phyloP scores from a whole-genome alignment of 2,329 filamentous ascomycete species.

The Davidsoniella australis region DNA sequence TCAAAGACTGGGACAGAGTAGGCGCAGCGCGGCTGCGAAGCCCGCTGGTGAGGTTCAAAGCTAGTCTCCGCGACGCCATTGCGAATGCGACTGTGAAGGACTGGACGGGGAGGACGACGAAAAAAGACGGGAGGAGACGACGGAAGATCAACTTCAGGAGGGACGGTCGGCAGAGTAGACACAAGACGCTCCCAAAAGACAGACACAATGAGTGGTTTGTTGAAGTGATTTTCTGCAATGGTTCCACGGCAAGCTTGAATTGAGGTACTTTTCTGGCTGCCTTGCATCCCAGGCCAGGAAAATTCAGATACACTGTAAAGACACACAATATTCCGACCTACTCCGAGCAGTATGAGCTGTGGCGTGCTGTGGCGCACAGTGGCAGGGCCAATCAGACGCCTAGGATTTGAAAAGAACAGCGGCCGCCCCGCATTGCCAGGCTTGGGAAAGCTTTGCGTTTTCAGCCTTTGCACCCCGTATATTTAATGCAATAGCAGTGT shows the following conservation, averaged over 20 bases:
- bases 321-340: conserved; percentile 22
- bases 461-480: too few species aligned
- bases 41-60: conserved; percentile 81
- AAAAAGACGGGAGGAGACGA: conserved; percentile 1
- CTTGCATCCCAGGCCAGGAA: conserved; percentile 23
- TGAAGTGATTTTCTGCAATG: conserved; percentile 19
- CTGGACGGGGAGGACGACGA: background rate
- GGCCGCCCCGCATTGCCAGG: conserved; percentile 14
- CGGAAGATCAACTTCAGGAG: conserved; percentile 1
- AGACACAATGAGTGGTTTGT: conserved; percentile 37
- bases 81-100: conserved; percentile 19
- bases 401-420: conserved; percentile 12
- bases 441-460: background rate
- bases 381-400: conserved; percentile 20
- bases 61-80: conserved; percentile 96
- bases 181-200: conserved; percentile 8
- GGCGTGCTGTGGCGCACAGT: conserved; percentile 14
- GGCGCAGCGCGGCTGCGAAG: conserved; percentile 76
- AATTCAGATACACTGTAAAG: conserved; percentile 6
- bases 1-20: conserved; percentile 58
- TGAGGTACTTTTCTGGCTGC: conserved; percentile 25
- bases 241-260: conserved; percentile 24
- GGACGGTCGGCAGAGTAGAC: conserved; percentile 4
- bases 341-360: conserved; percentile 22
- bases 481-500: too few species aligned